Evolutionary conservation across 306 rosid genomes (phyloP).

Genomic region (Prinsepia uniflora): DNA sequence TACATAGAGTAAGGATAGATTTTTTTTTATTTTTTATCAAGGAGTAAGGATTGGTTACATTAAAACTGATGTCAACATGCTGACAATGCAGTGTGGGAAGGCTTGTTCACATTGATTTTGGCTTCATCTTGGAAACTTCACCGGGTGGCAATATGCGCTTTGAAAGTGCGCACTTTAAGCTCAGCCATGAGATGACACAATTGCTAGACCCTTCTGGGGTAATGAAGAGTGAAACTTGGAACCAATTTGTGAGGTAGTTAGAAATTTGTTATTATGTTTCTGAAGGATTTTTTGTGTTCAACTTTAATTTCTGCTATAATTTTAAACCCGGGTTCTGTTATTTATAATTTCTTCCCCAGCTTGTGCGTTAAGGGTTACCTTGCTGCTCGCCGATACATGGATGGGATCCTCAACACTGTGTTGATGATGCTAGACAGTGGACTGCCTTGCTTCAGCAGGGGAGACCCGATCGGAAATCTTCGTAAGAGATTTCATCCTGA

Average conservation of each 20-base stretch:
- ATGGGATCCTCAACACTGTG: constrained; percentile 78
- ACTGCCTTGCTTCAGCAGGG: constrained; percentile 94
- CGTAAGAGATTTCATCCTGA: constrained; percentile 96
- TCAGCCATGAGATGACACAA: constrained; percentile 99
- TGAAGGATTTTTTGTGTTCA: not conserved
- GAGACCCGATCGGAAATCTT: constrained; percentile 95
- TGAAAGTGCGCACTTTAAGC: constrained; percentile 97
- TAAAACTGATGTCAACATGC: constrained; percentile 20
- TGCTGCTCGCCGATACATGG: constrained; percentile 83
- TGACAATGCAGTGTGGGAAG: constrained; percentile 73
- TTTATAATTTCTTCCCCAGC: constrained; percentile 32
- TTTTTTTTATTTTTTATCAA: too few species aligned
- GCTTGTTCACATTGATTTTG: constrained; percentile 93
- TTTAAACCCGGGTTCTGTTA: not conserved
- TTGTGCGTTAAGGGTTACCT: constrained; percentile 96
- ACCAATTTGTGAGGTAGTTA: constrained; percentile 74
- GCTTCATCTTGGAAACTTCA: constrained; percentile 95
- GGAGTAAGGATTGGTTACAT: not conserved
- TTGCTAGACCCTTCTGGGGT: constrained; percentile 89
- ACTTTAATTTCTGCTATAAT: not conserved
- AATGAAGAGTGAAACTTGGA: constrained; percentile 97
- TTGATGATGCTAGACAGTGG: constrained; percentile 92
- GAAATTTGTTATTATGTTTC: not conserved
- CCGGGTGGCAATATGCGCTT: constrained; percentile 98
- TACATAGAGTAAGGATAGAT: too few species aligned